Percentiles rank a stretch among this genome's conserved stretches.
phyloP scores from a whole-genome alignment of 2,329 filamentous ascomycete species.

The Daldinia sp. region DNA sequence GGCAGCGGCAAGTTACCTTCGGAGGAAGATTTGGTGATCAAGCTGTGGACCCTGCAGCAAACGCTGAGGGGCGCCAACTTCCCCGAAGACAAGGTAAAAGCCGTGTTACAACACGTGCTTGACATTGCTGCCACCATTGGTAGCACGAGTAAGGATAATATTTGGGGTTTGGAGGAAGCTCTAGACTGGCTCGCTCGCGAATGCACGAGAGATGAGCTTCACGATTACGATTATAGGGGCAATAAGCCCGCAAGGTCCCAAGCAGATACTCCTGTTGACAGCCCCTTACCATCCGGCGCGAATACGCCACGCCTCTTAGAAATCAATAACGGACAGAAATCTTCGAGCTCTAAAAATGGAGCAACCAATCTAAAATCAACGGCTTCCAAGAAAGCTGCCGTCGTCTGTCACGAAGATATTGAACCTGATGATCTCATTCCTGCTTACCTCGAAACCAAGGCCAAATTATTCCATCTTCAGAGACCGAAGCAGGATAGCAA shows the following conservation, averaged over 20 bases:
- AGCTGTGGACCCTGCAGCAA: slow-evolving; percentile 86
- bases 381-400: slow-evolving; percentile 57
- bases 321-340: slow-evolving; percentile 49
- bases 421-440: slow-evolving; percentile 81
- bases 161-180: slow-evolving; percentile 89
- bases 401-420: slow-evolving; percentile 75
- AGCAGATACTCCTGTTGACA: slow-evolving; percentile 61
- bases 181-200: slow-evolving; percentile 91
- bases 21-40: slow-evolving; percentile 83
- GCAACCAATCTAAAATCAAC: slow-evolving; percentile 47
- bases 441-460: slow-evolving; percentile 80
- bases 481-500: slow-evolving; percentile 63
- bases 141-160: slow-evolving; percentile 69
- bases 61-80: slow-evolving; percentile 78
- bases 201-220: slow-evolving; percentile 75
- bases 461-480: slow-evolving; percentile 72
- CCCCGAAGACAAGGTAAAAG: slow-evolving; percentile 69
- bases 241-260: slow-evolving; percentile 55
- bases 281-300: slow-evolving; percentile 62
- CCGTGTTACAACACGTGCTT: slow-evolving; percentile 74
- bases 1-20: slow-evolving; percentile 64
- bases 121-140: slow-evolving; percentile 74
- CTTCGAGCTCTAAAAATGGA: slow-evolving; percentile 53
- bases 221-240: slow-evolving; percentile 72
- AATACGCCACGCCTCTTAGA: slow-evolving; percentile 62